These are phyloP conservation scores for Phaeolepiota aurea DNA, from an alignment of 768 basidiomycete species.

Conservation along the genomic window DNA sequence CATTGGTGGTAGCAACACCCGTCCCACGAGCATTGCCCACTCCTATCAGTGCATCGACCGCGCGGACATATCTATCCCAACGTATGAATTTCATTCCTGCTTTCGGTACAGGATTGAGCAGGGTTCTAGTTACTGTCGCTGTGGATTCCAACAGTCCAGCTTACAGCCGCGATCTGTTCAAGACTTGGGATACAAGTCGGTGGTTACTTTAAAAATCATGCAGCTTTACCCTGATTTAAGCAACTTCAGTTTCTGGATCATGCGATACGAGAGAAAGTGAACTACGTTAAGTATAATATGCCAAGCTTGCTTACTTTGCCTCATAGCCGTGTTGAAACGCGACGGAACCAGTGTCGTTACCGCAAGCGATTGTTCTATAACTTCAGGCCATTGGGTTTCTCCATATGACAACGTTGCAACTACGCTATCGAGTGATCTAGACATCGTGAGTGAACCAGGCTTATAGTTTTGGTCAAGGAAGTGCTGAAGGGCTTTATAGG, in stretches of 20 bases:
- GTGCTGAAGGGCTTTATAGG: slow-evolving; percentile 17
- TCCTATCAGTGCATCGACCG: slow-evolving; percentile 13
- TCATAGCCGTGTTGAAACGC: slow-evolving; percentile 28
- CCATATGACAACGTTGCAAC: slow-evolving; percentile 40
- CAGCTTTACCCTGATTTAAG: background rate
- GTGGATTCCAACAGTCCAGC: slow-evolving; percentile 32
- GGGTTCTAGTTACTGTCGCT: slow-evolving; percentile 26
- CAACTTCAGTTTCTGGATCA: slow-evolving; percentile 30
- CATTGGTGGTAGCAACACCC: no score
- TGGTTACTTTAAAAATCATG: slow-evolving; percentile 2
- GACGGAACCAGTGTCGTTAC: slow-evolving; percentile 35
- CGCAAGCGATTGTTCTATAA: slow-evolving; percentile 26
- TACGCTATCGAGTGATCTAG: slow-evolving; percentile 32
- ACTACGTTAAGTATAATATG: background rate
- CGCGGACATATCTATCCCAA: slow-evolving; percentile 8
- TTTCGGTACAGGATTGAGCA: background rate
- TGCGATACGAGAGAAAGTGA: slow-evolving; percentile 44
- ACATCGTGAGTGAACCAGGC: slow-evolving; percentile 29
- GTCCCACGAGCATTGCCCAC: slow-evolving; percentile 10
- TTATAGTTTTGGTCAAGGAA: background rate
- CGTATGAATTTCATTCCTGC: background rate
- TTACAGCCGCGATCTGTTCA: slow-evolving; percentile 30
- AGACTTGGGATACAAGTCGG: slow-evolving; percentile 39
- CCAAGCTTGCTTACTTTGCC: slow-evolving; percentile 1
- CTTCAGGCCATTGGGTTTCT: slow-evolving; percentile 39